Conservation (phyloP, 2,329 filamentous ascomycete species). For the Fusarium sp. region DNA sequence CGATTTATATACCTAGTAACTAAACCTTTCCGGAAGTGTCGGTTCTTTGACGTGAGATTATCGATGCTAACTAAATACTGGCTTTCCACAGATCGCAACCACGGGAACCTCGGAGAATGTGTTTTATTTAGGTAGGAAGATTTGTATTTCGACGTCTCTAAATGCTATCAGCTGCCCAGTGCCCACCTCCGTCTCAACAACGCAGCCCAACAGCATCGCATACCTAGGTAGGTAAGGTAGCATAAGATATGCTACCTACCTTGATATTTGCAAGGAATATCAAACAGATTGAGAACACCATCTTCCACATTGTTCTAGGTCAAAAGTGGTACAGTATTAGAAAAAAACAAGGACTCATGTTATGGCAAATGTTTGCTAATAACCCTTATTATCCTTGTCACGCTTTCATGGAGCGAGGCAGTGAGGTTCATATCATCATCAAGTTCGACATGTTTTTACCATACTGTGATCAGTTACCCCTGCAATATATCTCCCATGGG, state of each 20-base stretch:
- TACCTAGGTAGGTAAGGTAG: no score
- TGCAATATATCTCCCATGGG: no score
- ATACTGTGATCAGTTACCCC: no score
- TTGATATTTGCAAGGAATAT: no score
- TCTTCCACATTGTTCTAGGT: no score
- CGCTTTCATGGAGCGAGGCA: no score
- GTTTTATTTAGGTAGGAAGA: not conserved
- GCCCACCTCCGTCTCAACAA: not conserved
- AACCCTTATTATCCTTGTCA: no score
- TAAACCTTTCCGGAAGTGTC: conserved; percentile 16
- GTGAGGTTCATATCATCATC: no score
- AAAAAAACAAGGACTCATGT: no score
- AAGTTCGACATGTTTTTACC: no score
- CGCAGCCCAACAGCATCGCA: not conserved
- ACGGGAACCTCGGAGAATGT: conserved; percentile 19
- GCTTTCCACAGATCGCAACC: not conserved
- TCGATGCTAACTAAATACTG: not conserved
- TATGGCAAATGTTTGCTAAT: no score
- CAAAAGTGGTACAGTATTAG: no score
- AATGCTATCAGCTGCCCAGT: conserved; percentile 12
- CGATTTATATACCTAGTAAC: not conserved
- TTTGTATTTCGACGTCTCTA: not conserved
- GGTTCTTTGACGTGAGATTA: not conserved
- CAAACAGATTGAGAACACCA: not conserved
- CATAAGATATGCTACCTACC: not conserved